Evolutionary conservation across 176 grass and related monocot genomes (phyloP), one percentile per base, ranked within the genome.

Genomic region (Elymus sibiricus): DNA sequence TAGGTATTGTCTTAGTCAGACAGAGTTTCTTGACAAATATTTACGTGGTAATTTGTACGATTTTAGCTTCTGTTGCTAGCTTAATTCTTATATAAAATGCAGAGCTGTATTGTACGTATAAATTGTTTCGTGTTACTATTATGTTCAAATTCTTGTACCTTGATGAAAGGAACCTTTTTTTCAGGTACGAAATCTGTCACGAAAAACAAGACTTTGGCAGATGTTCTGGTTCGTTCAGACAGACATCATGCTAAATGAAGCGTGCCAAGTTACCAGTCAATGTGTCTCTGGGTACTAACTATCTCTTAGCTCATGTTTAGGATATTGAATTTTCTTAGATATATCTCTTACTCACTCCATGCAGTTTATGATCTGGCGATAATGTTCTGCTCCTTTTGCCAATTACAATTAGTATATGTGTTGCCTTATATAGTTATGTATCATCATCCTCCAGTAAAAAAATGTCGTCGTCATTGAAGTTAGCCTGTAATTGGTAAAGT

Each of bases 151-250:
- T 78, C 29, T 37, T 78, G 28, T 59, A 35, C 31, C 9, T 16
- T 78, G 76, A 78, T 58, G 35, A 59, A 49, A 59, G 29, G 17
- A 16, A 38, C 32, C 22, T 4, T 16, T 77, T 77, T 79, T 64
- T 64, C 34, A 79, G 77, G 77, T n/a, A 79, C 64, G 58, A 79
- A 44, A 14, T 10, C 19, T 11, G 58, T 28, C 71, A 7, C 8
- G 10, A 21, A 64, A 28, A 26, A 79, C 38, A 42, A 64, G 37
- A 79, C 77, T 4, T 24, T 64, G 37, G 59, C 58, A 19, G 37
- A 64, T 63, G 60, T 79, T 42, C 37, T 64, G 59, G 77, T 79
- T 63, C 59, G 59, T 64, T 43, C 38, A 79, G 77, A 79, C 77
- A 19, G 15, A 64, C n/a, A 44, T 4, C 37, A 26, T 4, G 17